Evolutionary conservation across 2,329 filamentous ascomycete genomes (phyloP), one percentile per base, ranked within the genome.

Genomic region (Penicillium sp.): DNA sequence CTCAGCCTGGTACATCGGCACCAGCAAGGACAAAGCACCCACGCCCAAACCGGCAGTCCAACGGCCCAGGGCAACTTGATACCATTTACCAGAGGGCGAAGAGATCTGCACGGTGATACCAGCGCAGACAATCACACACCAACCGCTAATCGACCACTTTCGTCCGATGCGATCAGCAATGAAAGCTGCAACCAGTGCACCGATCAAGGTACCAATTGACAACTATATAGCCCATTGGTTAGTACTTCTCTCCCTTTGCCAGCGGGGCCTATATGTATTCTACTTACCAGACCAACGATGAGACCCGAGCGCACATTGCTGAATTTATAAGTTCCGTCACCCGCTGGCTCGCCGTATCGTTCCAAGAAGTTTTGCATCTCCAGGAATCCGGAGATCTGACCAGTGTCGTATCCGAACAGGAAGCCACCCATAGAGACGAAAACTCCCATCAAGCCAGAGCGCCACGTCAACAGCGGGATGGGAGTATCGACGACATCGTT

Each of bases 341-440:
- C 14, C 7, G 65, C 53, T 7, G 58, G 65, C 59, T 79, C 35
- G 26, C 78, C 79, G 62, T 74, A 81, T 0, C 76, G 73, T 28
- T 68, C 26, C 28, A 77, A 62, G 62, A 80, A 81, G 61, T 81
- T 65, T 0, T 70, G 14, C 78, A 80, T 80, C 28, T 73, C 75
- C 13, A 80, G 65, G 56, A 81, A 77, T 2, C 78, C 78, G 0
- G 76, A 78, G 43, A 80, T 80, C 59, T 80, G 78, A 63, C 78
- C 76, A 5, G 79, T 79, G 56, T 80, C 76, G 49, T 78, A 79
- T 6, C 77, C 76, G 51, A 78, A 79, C 6, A 78, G 72, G 54
- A 80, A 76, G 1, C 79, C 79, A n/a, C 78, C 78, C 76, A 80
- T 80, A 1, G 78, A 80, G 30, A 80, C 74, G n/a, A 80, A 74